These are phyloP conservation scores for Singerocomus rubriflavus DNA, from an alignment of 1,284 basidiomycete genomes.

Conservation along the genomic window DNA sequence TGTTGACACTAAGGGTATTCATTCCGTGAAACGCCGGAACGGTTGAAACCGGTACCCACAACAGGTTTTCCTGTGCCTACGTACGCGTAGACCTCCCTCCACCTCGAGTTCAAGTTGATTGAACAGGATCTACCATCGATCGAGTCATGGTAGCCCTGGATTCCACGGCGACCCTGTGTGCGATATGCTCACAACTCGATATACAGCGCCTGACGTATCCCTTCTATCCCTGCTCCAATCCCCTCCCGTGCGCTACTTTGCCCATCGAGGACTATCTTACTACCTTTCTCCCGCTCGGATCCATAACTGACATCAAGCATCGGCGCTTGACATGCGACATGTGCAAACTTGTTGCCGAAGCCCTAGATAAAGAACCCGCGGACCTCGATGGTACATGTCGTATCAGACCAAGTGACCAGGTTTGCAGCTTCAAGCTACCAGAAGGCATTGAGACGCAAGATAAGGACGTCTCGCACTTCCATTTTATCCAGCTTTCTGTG, in stretches of 20 bases:
- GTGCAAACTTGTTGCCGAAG: constrained; percentile 14
- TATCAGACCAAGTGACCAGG: neutral
- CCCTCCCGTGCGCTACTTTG: no score
- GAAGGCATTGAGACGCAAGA: constrained; percentile 4
- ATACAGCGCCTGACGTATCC: no score
- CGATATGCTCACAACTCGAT: no score
- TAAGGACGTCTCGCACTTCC: constrained; percentile 14
- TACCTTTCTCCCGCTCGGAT: constrained; percentile 9
- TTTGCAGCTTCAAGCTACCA: constrained; percentile 15
- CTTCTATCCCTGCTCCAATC: neutral
- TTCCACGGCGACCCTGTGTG: no score
- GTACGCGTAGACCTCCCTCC: no score
- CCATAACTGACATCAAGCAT: constrained; percentile 14
- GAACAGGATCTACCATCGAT: no score
- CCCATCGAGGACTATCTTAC: neutral
- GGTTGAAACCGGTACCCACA: no score
- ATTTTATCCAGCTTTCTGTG: constrained; percentile 13
- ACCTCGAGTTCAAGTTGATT: no score
- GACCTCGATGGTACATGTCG: constrained; percentile 9
- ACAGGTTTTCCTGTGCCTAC: no score
- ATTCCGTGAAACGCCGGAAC: no score
- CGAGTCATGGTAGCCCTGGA: no score
- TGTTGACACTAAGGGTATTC: no score
- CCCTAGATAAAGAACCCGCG: constrained; percentile 14
- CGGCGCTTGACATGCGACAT: constrained; percentile 13